Percentiles rank a stretch among this genome's conserved stretches.
Evolutionary conservation across 176 grass and related monocot genomes (phyloP).

Genomic region (Triticum dicoccoides): DNA sequence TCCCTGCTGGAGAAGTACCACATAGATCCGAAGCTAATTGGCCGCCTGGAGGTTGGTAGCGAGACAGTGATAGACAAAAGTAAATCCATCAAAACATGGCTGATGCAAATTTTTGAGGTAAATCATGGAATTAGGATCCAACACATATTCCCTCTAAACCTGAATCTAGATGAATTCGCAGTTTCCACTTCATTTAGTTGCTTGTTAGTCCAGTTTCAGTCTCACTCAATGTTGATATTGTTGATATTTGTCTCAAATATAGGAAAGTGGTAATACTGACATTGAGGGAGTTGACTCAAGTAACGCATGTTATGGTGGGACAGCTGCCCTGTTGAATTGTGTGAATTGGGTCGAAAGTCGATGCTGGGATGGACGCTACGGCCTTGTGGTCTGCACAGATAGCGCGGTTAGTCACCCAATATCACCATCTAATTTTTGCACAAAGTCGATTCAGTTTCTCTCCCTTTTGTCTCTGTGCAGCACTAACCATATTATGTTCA

Average conservation of each 20-base stretch:
- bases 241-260: slow-evolving; percentile 17
- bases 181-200: not conserved
- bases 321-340: slow-evolving; percentile 91
- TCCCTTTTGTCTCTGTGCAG: slow-evolving; percentile 1
- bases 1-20: slow-evolving; percentile 71
- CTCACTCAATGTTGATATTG: not conserved
- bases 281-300: slow-evolving; percentile 96
- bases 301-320: slow-evolving; percentile 96
- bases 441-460: slow-evolving; percentile 1
- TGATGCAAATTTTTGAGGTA: slow-evolving; percentile 87
- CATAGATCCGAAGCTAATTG: slow-evolving; percentile 65
- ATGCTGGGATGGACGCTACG: slow-evolving; percentile 91
- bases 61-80: slow-evolving; percentile 94
- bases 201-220: slow-evolving; percentile 4
- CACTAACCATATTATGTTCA: slow-evolving; percentile 29
- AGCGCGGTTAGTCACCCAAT: slow-evolving; percentile 63
- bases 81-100: slow-evolving; percentile 94
- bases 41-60: slow-evolving; percentile 76
- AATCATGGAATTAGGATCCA: not conserved
- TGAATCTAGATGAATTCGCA: not conserved
- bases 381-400: slow-evolving; percentile 96
- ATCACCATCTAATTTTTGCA: not conserved
- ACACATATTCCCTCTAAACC: slow-evolving; percentile 3
- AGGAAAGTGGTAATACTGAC: slow-evolving; percentile 93
- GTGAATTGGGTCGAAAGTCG: slow-evolving; percentile 97